These are phyloP conservation scores for Suillus variegatus DNA, from an alignment of 768 basidiomycete genomes.

Conservation along the genomic window DNA sequence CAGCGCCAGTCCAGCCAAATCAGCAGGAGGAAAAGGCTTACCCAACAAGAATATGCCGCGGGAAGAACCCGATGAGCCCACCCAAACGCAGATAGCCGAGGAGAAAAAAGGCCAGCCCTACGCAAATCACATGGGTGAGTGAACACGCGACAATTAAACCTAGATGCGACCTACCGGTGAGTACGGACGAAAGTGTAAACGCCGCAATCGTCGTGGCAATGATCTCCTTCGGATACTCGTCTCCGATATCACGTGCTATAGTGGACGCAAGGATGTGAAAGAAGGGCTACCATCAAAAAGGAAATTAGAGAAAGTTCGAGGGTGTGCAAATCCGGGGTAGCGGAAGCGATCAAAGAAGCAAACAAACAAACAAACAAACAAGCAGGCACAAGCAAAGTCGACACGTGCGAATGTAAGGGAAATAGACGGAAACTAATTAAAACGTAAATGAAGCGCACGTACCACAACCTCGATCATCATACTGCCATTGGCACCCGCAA, in stretches of 20 bases:
- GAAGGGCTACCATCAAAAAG: constrained; percentile 64
- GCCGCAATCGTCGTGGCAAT: constrained; percentile 93
- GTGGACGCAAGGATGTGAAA: constrained; percentile 88
- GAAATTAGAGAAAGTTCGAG: constrained; percentile 5
- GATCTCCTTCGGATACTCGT: constrained; percentile 65
- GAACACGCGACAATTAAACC: constrained; percentile 4
- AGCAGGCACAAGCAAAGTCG: constrained; percentile 7
- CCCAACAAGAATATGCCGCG: constrained; percentile 96
- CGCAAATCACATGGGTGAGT: neutral
- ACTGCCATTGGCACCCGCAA: constrained; percentile 88
- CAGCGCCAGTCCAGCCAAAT: neutral
- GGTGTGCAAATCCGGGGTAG: constrained; percentile 4
- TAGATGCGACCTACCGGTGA: constrained; percentile 63
- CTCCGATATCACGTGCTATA: constrained; percentile 73
- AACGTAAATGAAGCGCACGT: constrained; percentile 32
- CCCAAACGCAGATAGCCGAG: constrained; percentile 85
- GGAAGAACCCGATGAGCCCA: constrained; percentile 90
- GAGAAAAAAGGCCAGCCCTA: constrained; percentile 72
- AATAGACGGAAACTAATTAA: neutral
- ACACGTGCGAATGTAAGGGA: constrained; percentile 1
- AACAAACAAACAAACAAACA: neutral
- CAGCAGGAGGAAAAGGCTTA: constrained; percentile 33
- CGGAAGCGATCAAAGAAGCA: neutral
- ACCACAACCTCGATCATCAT: constrained; percentile 99
- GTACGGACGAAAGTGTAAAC: constrained; percentile 81